phyloP scores from a whole-genome alignment of 2,329 filamentous ascomycete species.

The Graphilbum ipis-grandicollis region DNA sequence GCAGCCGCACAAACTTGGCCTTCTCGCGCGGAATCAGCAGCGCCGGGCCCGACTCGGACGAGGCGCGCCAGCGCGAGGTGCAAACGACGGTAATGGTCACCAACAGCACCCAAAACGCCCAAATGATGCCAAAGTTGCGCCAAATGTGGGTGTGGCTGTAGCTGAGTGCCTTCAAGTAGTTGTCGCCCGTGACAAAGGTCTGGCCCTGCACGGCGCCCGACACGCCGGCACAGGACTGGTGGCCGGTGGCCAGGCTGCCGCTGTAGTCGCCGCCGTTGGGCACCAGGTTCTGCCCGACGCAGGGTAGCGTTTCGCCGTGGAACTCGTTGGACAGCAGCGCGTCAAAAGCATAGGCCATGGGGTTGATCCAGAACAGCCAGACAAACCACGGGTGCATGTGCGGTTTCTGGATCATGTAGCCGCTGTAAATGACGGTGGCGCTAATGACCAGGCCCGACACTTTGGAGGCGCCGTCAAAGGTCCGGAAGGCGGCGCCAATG shows the following conservation, averaged over 20 bases:
- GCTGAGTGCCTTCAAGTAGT: conserved; percentile 19
- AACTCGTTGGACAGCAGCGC: conserved; percentile 37
- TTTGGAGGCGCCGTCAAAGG: conserved; percentile 45
- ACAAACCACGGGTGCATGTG: conserved; percentile 46
- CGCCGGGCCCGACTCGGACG: conserved; percentile 3
- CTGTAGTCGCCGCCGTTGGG: conserved; percentile 30
- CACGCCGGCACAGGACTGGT: conserved; percentile 40
- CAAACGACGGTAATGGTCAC: conserved; percentile 42
- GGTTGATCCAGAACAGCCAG: conserved; percentile 50
- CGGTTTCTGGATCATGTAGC: conserved; percentile 51
- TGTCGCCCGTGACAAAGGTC: conserved; percentile 31
- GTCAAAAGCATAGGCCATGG: conserved; percentile 48
- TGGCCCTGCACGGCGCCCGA: conserved; percentile 32
- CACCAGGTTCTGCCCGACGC: conserved; percentile 30
- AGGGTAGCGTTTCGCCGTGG: conserved; percentile 30
- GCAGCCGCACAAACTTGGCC: conserved; percentile 1
- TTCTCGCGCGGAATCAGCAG: conserved; percentile 8
- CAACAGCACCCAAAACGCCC: conserved; percentile 61
- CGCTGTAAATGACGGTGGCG: conserved; percentile 48
- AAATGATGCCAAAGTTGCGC: conserved; percentile 64
- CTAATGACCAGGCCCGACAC: conserved; percentile 40
- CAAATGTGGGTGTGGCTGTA: conserved; percentile 44
- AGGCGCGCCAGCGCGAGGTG: conserved; percentile 4
- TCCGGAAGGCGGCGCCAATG: conserved; percentile 40
- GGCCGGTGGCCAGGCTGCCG: conserved; percentile 12